Percentiles rank a stretch among this genome's conserved stretches.
phyloP scores from a whole-genome alignment of 805 yeast genomes.

The Debaryomyces tyrocola region DNA sequence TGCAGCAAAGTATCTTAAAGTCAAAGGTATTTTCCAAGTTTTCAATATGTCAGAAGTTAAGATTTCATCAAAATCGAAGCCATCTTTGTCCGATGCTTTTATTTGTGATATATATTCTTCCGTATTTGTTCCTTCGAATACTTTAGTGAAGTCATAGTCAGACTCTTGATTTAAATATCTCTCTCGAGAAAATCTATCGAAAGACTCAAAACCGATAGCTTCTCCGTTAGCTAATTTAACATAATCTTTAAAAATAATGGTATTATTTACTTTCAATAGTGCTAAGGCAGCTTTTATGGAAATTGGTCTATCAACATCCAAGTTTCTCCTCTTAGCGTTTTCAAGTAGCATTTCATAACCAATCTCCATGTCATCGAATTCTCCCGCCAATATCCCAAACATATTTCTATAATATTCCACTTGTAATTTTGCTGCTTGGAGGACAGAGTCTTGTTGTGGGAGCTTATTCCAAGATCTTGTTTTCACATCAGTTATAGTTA shows the following conservation, averaged over 20 bases:
- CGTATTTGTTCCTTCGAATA: background rate
- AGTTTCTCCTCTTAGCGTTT: constrained; percentile 47
- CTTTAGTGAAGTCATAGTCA: constrained; percentile 4
- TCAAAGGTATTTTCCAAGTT: constrained; percentile 55
- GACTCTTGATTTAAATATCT: background rate
- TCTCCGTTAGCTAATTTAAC: constrained; percentile 46
- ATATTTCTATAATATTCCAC: constrained; percentile 58
- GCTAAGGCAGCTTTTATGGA: constrained; percentile 38
- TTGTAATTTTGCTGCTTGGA: constrained; percentile 55
- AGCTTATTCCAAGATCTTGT: constrained; percentile 47
- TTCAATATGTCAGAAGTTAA: constrained; percentile 28
- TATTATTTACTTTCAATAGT: constrained; percentile 36
- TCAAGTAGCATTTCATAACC: constrained; percentile 45
- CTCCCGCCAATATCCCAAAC: constrained; percentile 33
- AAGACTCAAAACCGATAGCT: constrained; percentile 40
- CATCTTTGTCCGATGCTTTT: constrained; percentile 10
- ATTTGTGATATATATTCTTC: constrained; percentile 4
- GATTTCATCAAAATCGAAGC: constrained; percentile 19
- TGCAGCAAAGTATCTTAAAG: constrained; percentile 56
- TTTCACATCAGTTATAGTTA: constrained; percentile 52
- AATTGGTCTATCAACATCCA: constrained; percentile 51
- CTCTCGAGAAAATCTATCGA: constrained; percentile 25
- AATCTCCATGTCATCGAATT: constrained; percentile 14
- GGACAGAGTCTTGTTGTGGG: constrained; percentile 53
- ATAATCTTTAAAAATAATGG: constrained; percentile 43